Evolutionary conservation across 495 filamentous ascomycete genomes (phyloP).

Genomic region (Daldinia concentrica): DNA sequence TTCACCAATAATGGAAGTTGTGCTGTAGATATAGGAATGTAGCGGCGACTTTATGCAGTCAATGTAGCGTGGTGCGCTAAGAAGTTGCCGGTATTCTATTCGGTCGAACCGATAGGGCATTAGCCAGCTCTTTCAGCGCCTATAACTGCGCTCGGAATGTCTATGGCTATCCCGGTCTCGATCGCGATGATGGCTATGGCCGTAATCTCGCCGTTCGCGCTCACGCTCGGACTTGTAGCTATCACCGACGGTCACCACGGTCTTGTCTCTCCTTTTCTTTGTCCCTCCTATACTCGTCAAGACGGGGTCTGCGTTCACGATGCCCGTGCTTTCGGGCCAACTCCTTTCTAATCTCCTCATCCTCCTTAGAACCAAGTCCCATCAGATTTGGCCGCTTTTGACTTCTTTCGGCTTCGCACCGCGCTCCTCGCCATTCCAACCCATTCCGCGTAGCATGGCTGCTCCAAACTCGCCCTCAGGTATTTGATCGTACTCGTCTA

Average conservation of each 20-base stretch:
- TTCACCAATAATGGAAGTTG: not conserved
- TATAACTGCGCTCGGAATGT: conserved; percentile 40
- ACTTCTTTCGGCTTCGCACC: conserved; percentile 57
- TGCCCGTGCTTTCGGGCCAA: conserved; percentile 44
- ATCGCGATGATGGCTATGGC: conserved; percentile 49
- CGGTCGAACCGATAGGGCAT: not conserved
- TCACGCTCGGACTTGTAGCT: conserved; percentile 61
- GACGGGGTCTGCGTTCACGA: conserved; percentile 50
- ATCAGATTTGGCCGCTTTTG: conserved; percentile 80
- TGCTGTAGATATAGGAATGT: not conserved
- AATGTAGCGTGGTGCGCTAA: not conserved
- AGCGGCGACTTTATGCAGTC: not conserved
- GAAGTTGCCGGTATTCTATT: not conserved
- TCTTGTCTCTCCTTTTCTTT: conserved; percentile 54
- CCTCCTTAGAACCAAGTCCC: conserved; percentile 82
- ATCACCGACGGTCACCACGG: conserved; percentile 50
- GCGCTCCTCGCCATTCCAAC: conserved; percentile 86
- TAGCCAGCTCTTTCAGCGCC: conserved; percentile 11
- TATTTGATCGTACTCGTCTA: conserved; percentile 86
- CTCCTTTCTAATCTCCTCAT: conserved; percentile 65
- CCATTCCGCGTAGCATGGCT: conserved; percentile 87
- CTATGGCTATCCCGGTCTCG: conserved; percentile 44
- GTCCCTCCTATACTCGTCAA: conserved; percentile 57
- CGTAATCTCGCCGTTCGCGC: conserved; percentile 52
- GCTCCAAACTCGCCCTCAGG: conserved; percentile 95